Evolutionary conservation across 2,329 filamentous ascomycete species (phyloP).

Genomic region (Colletotrichum lindemuthianum): DNA sequence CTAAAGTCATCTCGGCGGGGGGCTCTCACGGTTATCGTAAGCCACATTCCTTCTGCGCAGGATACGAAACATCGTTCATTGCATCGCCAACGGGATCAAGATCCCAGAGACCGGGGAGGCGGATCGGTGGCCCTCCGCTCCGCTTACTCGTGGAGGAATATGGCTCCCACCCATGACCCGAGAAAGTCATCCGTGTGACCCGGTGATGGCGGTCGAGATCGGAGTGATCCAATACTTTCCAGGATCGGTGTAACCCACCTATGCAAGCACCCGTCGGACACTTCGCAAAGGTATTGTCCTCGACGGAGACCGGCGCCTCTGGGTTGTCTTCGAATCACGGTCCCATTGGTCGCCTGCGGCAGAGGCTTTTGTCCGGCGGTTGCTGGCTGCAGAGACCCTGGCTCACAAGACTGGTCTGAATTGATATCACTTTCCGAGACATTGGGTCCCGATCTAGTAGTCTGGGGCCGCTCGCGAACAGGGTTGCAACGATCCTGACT

Average conservation of each 20-base stretch:
- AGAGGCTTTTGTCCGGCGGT: not conserved
- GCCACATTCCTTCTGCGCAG: not conserved
- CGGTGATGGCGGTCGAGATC: constrained; percentile 10
- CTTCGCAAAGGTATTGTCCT: constrained; percentile 8
- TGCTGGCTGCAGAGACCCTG: not conserved
- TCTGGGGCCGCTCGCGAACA: constrained; percentile 1
- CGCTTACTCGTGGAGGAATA: constrained; percentile 23
- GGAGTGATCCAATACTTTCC: constrained; percentile 23
- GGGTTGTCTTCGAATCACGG: not conserved
- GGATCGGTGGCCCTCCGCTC: not conserved
- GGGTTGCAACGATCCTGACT: constrained; percentile 15
- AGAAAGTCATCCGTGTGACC: constrained; percentile 4
- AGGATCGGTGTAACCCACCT: constrained; percentile 18
- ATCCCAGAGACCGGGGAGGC: constrained; percentile 12
- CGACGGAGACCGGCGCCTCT: not conserved
- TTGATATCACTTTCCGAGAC: constrained; percentile 34
- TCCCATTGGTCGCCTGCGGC: not conserved
- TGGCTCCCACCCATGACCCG: not conserved
- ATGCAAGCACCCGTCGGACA: constrained; percentile 17
- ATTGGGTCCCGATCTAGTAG: constrained; percentile 16
- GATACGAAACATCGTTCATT: not conserved
- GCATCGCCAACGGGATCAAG: constrained; percentile 16
- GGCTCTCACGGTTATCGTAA: constrained; percentile 14
- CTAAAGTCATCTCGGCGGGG: not conserved
- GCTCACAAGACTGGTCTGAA: not conserved